A percentile compares a stretch with the other conserved stretches of the same genome.
These are phyloP conservation scores for Geoglossum cookeanum DNA, from an alignment of 2,329 filamentous ascomycete species.

Conservation along the genomic window DNA sequence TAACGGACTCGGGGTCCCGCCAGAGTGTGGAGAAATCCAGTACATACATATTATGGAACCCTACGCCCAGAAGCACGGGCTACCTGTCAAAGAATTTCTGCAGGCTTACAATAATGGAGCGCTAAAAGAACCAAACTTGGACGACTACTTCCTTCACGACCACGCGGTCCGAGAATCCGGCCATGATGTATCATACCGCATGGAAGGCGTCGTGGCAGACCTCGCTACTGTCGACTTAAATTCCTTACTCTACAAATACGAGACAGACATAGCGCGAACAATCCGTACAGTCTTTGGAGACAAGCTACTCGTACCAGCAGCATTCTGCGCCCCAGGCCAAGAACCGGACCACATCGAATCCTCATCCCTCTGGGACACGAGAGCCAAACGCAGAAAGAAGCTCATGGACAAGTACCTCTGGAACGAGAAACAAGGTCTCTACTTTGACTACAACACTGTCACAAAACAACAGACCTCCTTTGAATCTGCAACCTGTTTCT, in stretches of 20 bases:
- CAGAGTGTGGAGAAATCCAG: conserved; percentile 75
- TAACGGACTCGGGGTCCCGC: conserved; percentile 67
- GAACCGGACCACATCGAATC: conserved; percentile 53
- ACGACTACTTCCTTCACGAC: conserved; percentile 92
- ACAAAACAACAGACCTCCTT: conserved; percentile 66
- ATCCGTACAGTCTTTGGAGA: conserved; percentile 76
- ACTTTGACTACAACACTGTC: conserved; percentile 87
- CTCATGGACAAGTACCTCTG: conserved; percentile 86
- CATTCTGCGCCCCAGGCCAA: conserved; percentile 53
- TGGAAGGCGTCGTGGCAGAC: conserved; percentile 74
- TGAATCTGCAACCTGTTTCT: conserved; percentile 86
- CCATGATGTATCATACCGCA: conserved; percentile 86
- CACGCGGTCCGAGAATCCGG: conserved; percentile 90
- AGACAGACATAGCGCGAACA: conserved; percentile 73
- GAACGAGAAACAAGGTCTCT: conserved; percentile 86
- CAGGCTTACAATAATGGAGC: conserved; percentile 64
- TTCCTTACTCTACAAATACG: conserved; percentile 90
- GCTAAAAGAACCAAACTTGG: conserved; percentile 69
- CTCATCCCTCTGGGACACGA: conserved; percentile 77
- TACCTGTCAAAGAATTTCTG: conserved; percentile 73
- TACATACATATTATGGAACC: conserved; percentile 69
- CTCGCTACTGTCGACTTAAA: conserved; percentile 90
- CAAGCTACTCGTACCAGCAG: conserved; percentile 58
- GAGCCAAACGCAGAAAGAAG: conserved; percentile 64
- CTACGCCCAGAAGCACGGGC: conserved; percentile 64